phyloP scores from a whole-genome alignment of 352 stramenopile genomes.

The Globisporangium solare region DNA sequence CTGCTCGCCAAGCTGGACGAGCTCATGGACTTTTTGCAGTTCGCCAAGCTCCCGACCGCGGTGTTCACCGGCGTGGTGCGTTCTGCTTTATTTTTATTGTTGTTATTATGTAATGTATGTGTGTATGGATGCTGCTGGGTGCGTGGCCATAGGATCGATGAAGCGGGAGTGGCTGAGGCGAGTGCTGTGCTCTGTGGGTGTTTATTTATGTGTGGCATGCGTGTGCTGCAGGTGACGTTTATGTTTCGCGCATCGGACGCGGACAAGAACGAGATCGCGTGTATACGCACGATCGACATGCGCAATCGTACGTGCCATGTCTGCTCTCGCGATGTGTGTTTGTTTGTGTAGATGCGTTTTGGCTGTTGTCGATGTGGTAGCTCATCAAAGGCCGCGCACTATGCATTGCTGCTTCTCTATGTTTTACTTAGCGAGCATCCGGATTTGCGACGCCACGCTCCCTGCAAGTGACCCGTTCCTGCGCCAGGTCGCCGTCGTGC shows the following conservation, averaged over 20 bases:
- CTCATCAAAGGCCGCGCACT: slow-evolving; percentile 14
- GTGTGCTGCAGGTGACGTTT: slow-evolving; percentile 60
- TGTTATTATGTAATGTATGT: slow-evolving; percentile 8
- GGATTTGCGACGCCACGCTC: slow-evolving; percentile 46
- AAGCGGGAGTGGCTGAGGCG: background rate
- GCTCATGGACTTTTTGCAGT: slow-evolving; percentile 82
- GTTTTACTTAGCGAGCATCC: slow-evolving; percentile 13
- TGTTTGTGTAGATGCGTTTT: background rate
- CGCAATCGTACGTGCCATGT: slow-evolving; percentile 30
- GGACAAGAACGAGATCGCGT: slow-evolving; percentile 44
- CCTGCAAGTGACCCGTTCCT: slow-evolving; percentile 46
- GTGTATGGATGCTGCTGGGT: background rate
- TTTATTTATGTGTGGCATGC: background rate
- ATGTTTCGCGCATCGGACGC: slow-evolving; percentile 54
- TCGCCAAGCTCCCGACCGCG: slow-evolving; percentile 34
- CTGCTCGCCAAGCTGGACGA: slow-evolving; percentile 78
- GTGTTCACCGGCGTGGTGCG: slow-evolving; percentile 61
- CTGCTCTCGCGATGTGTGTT: background rate
- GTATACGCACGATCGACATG: slow-evolving; percentile 78
- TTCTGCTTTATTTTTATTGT: too few relatives aligned
- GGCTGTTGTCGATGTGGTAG: background rate
- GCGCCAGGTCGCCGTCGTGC: slow-evolving; percentile 58
- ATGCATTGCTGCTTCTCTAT: too few relatives aligned
- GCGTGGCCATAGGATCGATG: background rate
- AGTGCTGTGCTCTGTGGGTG: background rate